These are phyloP conservation scores for Diaporthe sp. DNA, from an alignment of 2,329 filamentous ascomycete species.

Conservation along the genomic window DNA sequence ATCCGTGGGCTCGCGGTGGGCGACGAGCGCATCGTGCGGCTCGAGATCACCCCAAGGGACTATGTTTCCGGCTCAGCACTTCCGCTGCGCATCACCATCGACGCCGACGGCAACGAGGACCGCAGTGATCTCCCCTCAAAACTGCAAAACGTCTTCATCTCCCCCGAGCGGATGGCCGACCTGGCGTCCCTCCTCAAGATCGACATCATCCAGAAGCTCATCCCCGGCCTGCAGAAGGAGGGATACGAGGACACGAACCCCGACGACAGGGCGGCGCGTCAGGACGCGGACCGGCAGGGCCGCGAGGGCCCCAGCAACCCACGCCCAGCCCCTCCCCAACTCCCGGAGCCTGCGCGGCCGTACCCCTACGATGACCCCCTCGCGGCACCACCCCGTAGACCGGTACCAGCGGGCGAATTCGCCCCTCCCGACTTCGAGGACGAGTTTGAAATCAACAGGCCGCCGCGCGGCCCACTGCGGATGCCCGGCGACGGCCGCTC, in stretches of 20 bases:
- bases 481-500: constrained; percentile 57
- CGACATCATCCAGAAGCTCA: constrained; percentile 85
- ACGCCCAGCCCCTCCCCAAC: constrained; percentile 58
- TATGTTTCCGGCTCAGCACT: constrained; percentile 74
- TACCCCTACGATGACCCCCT: constrained; percentile 72
- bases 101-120: constrained; percentile 59
- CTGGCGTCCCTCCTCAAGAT: constrained; percentile 80
- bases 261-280: constrained; percentile 54
- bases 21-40: constrained; percentile 83
- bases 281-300: constrained; percentile 55
- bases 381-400: constrained; percentile 69
- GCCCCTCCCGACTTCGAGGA: constrained; percentile 94
- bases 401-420: constrained; percentile 79
- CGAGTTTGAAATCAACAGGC: constrained; percentile 85
- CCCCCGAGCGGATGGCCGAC: constrained; percentile 74
- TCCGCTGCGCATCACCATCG: constrained; percentile 67
- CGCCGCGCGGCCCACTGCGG: constrained; percentile 60
- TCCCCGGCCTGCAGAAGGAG: constrained; percentile 81
- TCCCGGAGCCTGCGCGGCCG: constrained; percentile 73
- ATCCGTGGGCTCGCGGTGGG: constrained; percentile 83
- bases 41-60: constrained; percentile 81
- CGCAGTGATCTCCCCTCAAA: constrained; percentile 61
- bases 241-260: constrained; percentile 76
- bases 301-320: constrained; percentile 43
- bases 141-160: constrained; percentile 78